These are phyloP conservation scores for Micractinium sp. DNA, from an alignment of 139 green algal species.

Conservation along the genomic window DNA sequence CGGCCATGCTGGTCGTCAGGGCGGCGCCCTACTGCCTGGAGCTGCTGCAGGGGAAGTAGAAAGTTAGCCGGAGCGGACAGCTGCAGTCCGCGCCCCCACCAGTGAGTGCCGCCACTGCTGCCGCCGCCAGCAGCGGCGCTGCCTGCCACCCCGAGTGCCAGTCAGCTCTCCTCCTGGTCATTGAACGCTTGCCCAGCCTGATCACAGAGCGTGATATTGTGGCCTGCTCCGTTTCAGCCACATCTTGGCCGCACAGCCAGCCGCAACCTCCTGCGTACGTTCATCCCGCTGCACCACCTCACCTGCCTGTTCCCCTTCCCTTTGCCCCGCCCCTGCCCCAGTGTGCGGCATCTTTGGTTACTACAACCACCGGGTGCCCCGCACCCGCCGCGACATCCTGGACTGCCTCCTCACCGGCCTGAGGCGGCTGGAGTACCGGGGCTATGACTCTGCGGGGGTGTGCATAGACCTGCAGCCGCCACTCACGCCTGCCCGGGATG, in stretches of 20 bases:
- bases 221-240: not conserved
- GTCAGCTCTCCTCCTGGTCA: not conserved
- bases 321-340: not conserved
- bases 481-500: not conserved
- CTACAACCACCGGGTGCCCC: constrained; percentile 81
- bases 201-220: not conserved
- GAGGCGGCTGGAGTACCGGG: constrained; percentile 94
- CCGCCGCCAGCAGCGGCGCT: not conserved
- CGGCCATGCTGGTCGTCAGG: constrained; percentile 53
- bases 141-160: too few relatives aligned
- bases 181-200: not conserved
- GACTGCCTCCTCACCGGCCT: constrained; percentile 90
- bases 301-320: not conserved
- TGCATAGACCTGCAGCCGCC: constrained; percentile 69
- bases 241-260: not conserved
- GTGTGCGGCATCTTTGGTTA: constrained; percentile 99
- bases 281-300: not conserved
- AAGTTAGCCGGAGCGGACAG: not conserved
- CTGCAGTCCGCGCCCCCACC: not conserved
- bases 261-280: not conserved
- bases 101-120: constrained; percentile 20
- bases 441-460: constrained; percentile 96
- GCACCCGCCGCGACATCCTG: constrained; percentile 76
- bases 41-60: constrained; percentile 33
- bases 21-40: constrained; percentile 71